Percentiles rank a stretch among this genome's conserved stretches.
Conservation (phyloP, 2,329 filamentous ascomycete species). For the Ceratocystis alfenasii region DNA sequence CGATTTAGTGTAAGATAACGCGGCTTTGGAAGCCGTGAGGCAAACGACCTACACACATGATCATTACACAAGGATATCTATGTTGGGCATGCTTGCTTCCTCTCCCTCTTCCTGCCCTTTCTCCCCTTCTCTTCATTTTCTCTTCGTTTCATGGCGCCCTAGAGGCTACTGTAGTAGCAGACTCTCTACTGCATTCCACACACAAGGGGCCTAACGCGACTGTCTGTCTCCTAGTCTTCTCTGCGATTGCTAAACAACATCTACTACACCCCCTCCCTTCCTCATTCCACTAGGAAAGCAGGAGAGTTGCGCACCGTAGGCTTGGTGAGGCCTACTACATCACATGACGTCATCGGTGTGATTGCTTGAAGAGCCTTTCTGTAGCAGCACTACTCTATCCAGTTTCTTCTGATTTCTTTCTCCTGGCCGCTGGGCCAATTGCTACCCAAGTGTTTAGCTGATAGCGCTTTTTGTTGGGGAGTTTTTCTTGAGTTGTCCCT, state of each 20-base stretch:
- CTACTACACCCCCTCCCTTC: too few relatives aligned
- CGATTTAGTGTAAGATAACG: not conserved
- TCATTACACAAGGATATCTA: not conserved
- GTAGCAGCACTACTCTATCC: not conserved
- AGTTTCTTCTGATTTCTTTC: conserved; percentile 2
- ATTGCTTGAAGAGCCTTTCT: too few relatives aligned
- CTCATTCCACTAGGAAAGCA: too few relatives aligned
- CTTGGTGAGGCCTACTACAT: too few relatives aligned
- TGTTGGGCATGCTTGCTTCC: not conserved
- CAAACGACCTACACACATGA: not conserved
- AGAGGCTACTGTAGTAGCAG: not conserved
- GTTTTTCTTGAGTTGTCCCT: not conserved
- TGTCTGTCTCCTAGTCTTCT: too few relatives aligned
- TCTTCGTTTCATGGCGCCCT: not conserved
- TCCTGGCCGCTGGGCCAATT: not conserved
- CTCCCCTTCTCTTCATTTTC: not conserved
- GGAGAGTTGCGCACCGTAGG: too few relatives aligned
- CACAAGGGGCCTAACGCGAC: too few relatives aligned
- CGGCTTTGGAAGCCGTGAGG: not conserved
- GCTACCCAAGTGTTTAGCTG: too few relatives aligned
- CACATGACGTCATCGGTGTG: too few relatives aligned
- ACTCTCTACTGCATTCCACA: too few relatives aligned
- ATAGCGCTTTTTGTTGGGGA: not conserved
- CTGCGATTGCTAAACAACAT: too few relatives aligned
- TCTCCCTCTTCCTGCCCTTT: not conserved